A percentile compares a stretch with the other conserved stretches of the same genome.
Evolutionary conservation across 768 basidiomycete species (phyloP).

Genomic region (Crepidotus variabilis): DNA sequence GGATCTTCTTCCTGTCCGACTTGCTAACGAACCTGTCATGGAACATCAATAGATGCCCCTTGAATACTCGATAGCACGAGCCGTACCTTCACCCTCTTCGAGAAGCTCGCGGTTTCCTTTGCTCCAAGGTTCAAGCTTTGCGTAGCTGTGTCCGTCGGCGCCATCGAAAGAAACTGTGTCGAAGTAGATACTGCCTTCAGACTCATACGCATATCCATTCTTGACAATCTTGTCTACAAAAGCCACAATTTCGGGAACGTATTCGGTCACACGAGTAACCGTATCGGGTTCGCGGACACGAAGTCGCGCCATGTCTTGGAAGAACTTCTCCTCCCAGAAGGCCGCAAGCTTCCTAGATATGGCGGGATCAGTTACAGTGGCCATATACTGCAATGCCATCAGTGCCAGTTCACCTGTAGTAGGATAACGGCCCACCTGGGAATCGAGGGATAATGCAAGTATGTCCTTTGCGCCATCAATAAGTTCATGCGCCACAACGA

Average conservation of each 20-base stretch:
- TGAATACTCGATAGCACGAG: background rate
- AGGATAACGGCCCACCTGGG: conserved; percentile 46
- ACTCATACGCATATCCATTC: conserved; percentile 77
- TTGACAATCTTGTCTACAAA: conserved; percentile 84
- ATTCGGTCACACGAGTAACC: conserved; percentile 94
- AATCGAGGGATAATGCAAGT: conserved; percentile 68
- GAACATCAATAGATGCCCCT: background rate
- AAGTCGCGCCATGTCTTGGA: conserved; percentile 88
- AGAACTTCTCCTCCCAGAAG: conserved; percentile 88
- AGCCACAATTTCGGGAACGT: conserved; percentile 88
- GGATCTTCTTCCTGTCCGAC: conserved; percentile 65
- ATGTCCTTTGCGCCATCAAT: conserved; percentile 78
- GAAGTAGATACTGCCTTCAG: conserved; percentile 85
- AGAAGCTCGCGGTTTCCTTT: conserved; percentile 89
- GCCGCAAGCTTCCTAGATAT: conserved; percentile 80
- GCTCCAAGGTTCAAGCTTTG: conserved; percentile 94
- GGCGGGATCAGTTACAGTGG: conserved; percentile 80
- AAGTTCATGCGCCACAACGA: conserved; percentile 48
- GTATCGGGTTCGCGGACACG: conserved; percentile 85
- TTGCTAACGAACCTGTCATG: conserved; percentile 33
- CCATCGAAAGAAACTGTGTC: conserved; percentile 82
- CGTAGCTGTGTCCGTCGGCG: conserved; percentile 76
- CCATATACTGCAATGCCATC: conserved; percentile 50
- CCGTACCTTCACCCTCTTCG: conserved; percentile 86
- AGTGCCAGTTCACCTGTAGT: background rate